Base-by-base conservation (phyloP, 1,284 basidiomycete genomes). In the Blastosporella zonata region DNA sequence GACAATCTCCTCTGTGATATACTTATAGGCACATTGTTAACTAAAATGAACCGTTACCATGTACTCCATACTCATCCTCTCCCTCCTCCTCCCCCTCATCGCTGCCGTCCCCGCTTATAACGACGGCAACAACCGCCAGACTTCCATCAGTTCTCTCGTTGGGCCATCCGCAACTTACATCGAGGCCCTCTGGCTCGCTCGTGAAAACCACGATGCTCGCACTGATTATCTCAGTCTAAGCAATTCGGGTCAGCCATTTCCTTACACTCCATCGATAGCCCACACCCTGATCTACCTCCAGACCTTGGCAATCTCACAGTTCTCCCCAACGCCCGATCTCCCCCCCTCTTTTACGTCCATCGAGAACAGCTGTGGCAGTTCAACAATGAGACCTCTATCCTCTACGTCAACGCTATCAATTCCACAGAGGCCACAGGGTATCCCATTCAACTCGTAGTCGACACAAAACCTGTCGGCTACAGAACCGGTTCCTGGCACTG, bases 331-430 rank as follows among this genome's bases (percentile, higher is more conserved):
- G 45, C 49, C 52, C 69, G 69, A 55, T 43, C 57, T 53, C 71
- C 74, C 10, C 71, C 77, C 3, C 59, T 78, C 13, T 84, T 82
- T 65, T 81, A 78, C 63, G 69, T 84, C 54, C 67, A 74, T 56
- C 68, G 72, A 46, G 65, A 72, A 47, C 71, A 76, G 43, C 68
- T 83, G 25, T 80, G 72, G 68, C 74, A 77, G 51, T 75, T 72
- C 57, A 70, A 72, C 50, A 85, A 84, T 60, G 74, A 75, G 37
- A 74, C 78, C 0, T 69, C 74, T 17, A 77, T 83, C 50, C 70
- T 75, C 48, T 71, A 73, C 40, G 74, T 82, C 37, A 79, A 77
- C 56, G 68, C 81, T 25, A 59, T 75, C 37, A 83, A 83, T 56
- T 68, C 71, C 7, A 82, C 79, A 8, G 54, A 58, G 18, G 65